A percentile compares a stretch with the other conserved stretches of the same genome.
Conservation (phyloP, 2,329 filamentous ascomycete species). For the Penicillium sp. region DNA sequence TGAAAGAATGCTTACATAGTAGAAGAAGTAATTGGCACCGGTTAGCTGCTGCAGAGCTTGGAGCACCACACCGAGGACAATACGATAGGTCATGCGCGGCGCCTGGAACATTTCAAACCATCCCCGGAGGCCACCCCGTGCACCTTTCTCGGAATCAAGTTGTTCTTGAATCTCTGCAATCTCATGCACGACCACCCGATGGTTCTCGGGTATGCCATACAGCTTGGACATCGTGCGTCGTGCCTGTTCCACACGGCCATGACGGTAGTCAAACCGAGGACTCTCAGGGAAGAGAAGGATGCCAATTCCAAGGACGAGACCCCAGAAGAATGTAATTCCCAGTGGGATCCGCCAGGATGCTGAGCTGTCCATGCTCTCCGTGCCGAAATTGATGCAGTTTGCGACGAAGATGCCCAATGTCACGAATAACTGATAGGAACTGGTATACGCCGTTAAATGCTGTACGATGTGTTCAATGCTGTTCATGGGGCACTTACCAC, state of each 20-base stretch:
- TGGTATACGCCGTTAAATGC: slow-evolving; percentile 14
- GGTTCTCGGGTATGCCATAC: slow-evolving; percentile 53
- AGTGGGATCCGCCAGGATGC: slow-evolving; percentile 50
- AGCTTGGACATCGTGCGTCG: slow-evolving; percentile 52
- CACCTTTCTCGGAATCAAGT: slow-evolving; percentile 49
- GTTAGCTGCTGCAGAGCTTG: slow-evolving; percentile 47
- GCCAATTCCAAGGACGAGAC: slow-evolving; percentile 51
- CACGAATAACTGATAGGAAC: slow-evolving; percentile 49
- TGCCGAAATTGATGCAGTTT: slow-evolving; percentile 48
- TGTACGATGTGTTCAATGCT: neutral
- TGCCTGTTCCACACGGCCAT: slow-evolving; percentile 51
- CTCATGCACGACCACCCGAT: slow-evolving; percentile 53
- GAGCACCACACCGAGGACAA: slow-evolving; percentile 40
- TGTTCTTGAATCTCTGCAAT: slow-evolving; percentile 55
- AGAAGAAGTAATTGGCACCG: slow-evolving; percentile 49
- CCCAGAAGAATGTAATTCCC: slow-evolving; percentile 57
- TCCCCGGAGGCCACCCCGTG: slow-evolving; percentile 28
- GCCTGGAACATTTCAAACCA: slow-evolving; percentile 45
- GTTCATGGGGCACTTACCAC: slow-evolving; percentile 15
- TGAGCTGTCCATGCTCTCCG: slow-evolving; percentile 38
- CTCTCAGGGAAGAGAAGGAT: slow-evolving; percentile 56
- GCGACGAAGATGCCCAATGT: slow-evolving; percentile 47
- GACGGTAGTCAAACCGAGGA: slow-evolving; percentile 57
- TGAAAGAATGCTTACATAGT: slow-evolving; percentile 47
- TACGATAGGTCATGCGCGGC: slow-evolving; percentile 46